These are phyloP conservation scores for Earliella scabrosa DNA, from an alignment of 1,284 basidiomycete species.

Conservation along the genomic window DNA sequence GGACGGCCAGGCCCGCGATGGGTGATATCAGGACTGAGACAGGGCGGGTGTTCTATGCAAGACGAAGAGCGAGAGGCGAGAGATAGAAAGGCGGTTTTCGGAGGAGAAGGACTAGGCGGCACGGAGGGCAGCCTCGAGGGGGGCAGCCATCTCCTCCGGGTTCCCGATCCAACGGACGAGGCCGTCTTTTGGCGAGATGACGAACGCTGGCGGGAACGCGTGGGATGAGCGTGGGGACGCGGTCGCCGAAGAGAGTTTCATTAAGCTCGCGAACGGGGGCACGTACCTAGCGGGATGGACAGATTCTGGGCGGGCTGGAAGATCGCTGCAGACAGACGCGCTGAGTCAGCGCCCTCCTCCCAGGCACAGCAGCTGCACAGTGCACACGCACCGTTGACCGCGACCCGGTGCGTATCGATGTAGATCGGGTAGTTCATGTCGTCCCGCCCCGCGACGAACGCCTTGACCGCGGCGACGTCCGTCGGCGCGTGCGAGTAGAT, in stretches of 20 bases:
- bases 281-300: slow-evolving; percentile 36
- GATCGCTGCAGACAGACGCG: slow-evolving; percentile 28
- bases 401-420: slow-evolving; percentile 34
- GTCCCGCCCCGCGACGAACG: slow-evolving; percentile 29
- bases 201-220: slow-evolving; percentile 29
- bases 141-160: slow-evolving; percentile 35
- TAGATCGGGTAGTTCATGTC: slow-evolving; percentile 38
- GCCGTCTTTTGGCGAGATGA: slow-evolving; percentile 37
- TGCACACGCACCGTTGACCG: slow-evolving; percentile 32
- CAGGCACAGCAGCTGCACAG: slow-evolving; percentile 6
- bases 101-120: slow-evolving; percentile 12
- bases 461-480: slow-evolving; percentile 31
- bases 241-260: slow-evolving; percentile 22
- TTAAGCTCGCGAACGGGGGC: slow-evolving; percentile 13
- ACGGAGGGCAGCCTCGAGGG: slow-evolving; percentile 29
- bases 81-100: not conserved
- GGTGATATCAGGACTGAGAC: not conserved
- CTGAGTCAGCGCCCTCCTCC: slow-evolving; percentile 15
- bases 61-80: not conserved
- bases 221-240: slow-evolving; percentile 5
- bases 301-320: slow-evolving; percentile 37
- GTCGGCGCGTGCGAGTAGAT: slow-evolving; percentile 36
- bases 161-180: slow-evolving; percentile 38
- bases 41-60: not conserved
- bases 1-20: not conserved